Evolutionary conservation across 768 basidiomycete genomes (phyloP), one percentile per base, ranked within the genome.

Genomic region (Ramaria rubella): DNA sequence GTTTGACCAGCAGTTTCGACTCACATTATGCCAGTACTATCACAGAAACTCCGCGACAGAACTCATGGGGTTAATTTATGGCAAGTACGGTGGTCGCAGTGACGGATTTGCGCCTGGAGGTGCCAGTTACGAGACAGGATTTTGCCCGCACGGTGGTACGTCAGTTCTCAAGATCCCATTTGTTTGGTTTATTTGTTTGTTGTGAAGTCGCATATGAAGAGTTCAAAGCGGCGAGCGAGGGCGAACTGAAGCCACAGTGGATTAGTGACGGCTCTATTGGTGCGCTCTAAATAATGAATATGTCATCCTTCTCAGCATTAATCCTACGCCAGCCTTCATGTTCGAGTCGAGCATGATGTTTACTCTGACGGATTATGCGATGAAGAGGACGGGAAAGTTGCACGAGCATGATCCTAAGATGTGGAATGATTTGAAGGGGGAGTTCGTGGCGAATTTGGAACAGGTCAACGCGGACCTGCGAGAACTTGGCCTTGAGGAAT

Each of bases 351-450:
- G 78, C 60, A 77, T 83, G 74, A 77, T 79, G 71, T 75, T 83
- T 62, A 82, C 80, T 0, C 72, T 85, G 38, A 83, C 83, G 5
- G 85, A 85, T 59, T 86, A 72, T 59, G 83, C 83, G 1, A 79
- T 82, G 72, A 76, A 81, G 48, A 68, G 78, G 30, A 76, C 77
- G 19, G 81, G 81, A 15, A 82, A 80, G 57, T 70, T 83, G 11
- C 81, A 85, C 59, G 76, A 78, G 63, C 82, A 82, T 65, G 82
- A 83, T 61, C 82, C 81, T 17, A 76, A 74, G 68, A 84, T 84
- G 81, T 86, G 82, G 82, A 79, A 85, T 56, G 67, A 78, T 56
- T 70, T 85, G 59, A 78, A 75, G 62, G 78, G 71, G 4, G 73
- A 81, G 49, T 85, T 86, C 66, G 63, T 83, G 67, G 74, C 79